Evolutionary conservation across 2,329 filamentous ascomycete species (phyloP).

Genomic region (Aureobasidium melanogenum): DNA sequence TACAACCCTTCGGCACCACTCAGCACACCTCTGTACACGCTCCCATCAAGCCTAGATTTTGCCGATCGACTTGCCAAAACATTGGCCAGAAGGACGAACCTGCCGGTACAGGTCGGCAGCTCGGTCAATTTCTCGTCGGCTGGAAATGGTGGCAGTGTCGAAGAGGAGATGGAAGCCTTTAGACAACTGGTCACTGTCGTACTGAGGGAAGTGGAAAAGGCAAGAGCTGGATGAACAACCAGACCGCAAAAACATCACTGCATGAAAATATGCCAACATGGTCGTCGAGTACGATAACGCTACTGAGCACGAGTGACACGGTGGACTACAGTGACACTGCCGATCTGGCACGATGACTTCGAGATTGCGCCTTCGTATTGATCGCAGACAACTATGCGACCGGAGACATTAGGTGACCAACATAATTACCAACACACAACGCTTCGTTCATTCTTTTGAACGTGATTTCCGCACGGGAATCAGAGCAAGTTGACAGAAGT

Average conservation of each 20-base stretch:
- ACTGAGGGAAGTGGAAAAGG: slow-evolving; percentile 34
- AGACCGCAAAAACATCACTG: no score
- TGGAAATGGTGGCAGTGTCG: slow-evolving; percentile 69
- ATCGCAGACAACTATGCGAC: not conserved
- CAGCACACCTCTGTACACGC: slow-evolving; percentile 69
- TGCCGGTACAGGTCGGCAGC: slow-evolving; percentile 83
- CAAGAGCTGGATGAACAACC: not conserved
- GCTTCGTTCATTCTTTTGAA: not conserved
- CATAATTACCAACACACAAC: not conserved
- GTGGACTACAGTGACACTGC: not conserved
- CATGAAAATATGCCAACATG: not conserved
- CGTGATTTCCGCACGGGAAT: not conserved
- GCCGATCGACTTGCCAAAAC: slow-evolving; percentile 77
- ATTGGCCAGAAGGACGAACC: slow-evolving; percentile 60
- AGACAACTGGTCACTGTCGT: slow-evolving; percentile 64
- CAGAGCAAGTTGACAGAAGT: not conserved
- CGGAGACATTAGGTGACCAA: not conserved
- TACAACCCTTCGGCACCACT: slow-evolving; percentile 50
- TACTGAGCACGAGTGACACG: not conserved
- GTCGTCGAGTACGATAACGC: not conserved
- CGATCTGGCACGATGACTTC: not conserved
- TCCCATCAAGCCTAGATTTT: slow-evolving; percentile 74
- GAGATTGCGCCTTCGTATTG: not conserved
- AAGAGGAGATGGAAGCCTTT: slow-evolving; percentile 91
- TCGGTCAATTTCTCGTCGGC: slow-evolving; percentile 69